phyloP scores from a whole-genome alignment of 257 asterid genomes.

The Solanum chaucha region DNA sequence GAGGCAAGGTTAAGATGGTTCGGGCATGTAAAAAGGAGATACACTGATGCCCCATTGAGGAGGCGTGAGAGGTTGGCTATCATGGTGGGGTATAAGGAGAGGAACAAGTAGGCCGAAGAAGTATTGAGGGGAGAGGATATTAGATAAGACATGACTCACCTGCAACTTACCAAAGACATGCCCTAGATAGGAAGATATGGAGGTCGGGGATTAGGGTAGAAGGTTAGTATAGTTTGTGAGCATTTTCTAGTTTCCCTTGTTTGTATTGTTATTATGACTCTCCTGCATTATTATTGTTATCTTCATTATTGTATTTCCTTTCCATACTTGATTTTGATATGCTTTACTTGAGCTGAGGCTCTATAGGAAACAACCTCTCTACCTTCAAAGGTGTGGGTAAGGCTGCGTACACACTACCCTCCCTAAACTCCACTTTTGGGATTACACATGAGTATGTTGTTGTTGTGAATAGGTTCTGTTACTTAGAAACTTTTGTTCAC shows the following conservation, averaged over 20 bases:
- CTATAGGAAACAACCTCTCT: not conserved
- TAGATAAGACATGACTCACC: not conserved
- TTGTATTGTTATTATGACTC: not conserved
- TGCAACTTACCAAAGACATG: not conserved
- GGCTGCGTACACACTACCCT: not conserved
- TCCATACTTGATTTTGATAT: not conserved
- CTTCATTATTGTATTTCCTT: not conserved
- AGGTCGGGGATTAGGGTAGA: not conserved
- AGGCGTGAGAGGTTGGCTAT: not conserved
- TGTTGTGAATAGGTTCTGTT: not conserved
- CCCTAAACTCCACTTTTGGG: not conserved
- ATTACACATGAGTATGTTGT: not conserved
- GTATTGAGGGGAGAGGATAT: not conserved
- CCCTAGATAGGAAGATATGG: not conserved
- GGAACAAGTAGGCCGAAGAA: not conserved
- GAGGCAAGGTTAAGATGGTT: not conserved
- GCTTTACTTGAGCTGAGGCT: not conserved
- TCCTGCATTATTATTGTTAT: not conserved
- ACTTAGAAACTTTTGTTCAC: not conserved
- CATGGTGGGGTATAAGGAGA: not conserved
- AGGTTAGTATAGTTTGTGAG: not conserved
- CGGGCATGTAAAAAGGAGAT: not conserved
- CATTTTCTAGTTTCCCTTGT: not conserved
- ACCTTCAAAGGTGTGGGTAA: not conserved
- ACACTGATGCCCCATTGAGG: fast-evolving